Conservation (phyloP, 2,329 filamentous ascomycete genomes). For the Trichoderma cornu-damae region DNA sequence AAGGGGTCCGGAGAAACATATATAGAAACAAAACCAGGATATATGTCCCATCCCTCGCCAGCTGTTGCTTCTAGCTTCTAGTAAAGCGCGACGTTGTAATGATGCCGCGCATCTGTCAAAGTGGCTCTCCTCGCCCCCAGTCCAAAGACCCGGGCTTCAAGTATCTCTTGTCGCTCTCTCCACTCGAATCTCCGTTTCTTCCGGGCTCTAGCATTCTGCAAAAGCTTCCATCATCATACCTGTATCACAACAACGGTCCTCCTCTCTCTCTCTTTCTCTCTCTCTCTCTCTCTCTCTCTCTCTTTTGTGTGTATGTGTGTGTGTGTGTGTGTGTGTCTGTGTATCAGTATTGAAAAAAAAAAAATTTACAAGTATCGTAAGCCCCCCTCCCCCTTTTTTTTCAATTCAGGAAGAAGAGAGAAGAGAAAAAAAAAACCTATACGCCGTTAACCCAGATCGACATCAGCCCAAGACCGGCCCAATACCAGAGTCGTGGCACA, state of each 20-base stretch:
- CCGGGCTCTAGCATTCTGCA: background rate
- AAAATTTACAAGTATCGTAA: too few species aligned
- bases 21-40: background rate
- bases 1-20: background rate
- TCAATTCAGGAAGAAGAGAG: background rate
- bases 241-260: background rate
- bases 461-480: background rate
- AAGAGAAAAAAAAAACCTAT: background rate
- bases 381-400: background rate
- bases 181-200: constrained; percentile 1
- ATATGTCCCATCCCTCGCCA: background rate
- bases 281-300: too few species aligned
- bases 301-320: too few species aligned
- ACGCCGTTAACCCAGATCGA: background rate
- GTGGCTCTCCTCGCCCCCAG: background rate
- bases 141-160: background rate
- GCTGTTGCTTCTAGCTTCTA: background rate
- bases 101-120: background rate
- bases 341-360: too few species aligned
- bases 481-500: background rate
- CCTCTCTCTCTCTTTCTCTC: background rate
- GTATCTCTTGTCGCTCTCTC: too few species aligned
- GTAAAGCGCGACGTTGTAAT: background rate
- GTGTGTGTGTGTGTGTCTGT: too few species aligned
- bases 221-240: background rate